Percentiles rank a stretch among this genome's conserved stretches.
phyloP scores from a whole-genome alignment of 2,329 filamentous ascomycete genomes.

The Epichloe sylvatica region DNA sequence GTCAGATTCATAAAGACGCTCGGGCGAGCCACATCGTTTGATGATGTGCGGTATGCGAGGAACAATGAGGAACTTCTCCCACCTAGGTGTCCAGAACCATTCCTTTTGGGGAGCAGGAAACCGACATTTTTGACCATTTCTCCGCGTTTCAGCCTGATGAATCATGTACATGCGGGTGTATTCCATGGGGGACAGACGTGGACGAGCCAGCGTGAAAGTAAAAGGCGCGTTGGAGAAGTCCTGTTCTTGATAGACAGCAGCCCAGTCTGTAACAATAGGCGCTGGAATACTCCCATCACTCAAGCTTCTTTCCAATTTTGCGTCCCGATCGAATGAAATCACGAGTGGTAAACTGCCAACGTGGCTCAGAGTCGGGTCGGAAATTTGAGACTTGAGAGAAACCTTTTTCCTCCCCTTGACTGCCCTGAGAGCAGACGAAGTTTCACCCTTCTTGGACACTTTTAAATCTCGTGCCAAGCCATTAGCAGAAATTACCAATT shows the following conservation, averaged over 20 bases:
- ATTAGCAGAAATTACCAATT: conserved; percentile 4
- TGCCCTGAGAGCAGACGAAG: not conserved
- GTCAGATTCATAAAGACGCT: no score
- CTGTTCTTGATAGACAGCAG: not conserved
- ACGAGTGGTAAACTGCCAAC: not conserved
- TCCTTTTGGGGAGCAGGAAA: conserved; percentile 17
- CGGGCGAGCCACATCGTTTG: conserved; percentile 7
- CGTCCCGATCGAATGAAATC: not conserved
- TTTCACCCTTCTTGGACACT: not conserved
- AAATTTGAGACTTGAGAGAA: conserved; percentile 13
- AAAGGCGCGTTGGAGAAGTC: not conserved
- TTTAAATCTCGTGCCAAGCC: not conserved
- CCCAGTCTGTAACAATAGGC: not conserved
- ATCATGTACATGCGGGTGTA: conserved; percentile 23
- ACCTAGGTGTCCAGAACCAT: conserved; percentile 22
- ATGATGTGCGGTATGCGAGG: conserved; percentile 19
- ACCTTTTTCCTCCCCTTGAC: conserved; percentile 6
- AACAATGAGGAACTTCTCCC: conserved; percentile 25
- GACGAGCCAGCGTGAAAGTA: conserved; percentile 4
- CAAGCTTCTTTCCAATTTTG: not conserved
- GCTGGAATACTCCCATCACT: not conserved
- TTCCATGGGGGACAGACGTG: conserved; percentile 27
- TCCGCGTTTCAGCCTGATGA: conserved; percentile 17
- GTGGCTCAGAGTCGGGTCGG: conserved; percentile 10
- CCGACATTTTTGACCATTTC: conserved; percentile 12